phyloP scores from a whole-genome alignment of 495 filamentous ascomycete species.

The Penicillium bovifimosum region DNA sequence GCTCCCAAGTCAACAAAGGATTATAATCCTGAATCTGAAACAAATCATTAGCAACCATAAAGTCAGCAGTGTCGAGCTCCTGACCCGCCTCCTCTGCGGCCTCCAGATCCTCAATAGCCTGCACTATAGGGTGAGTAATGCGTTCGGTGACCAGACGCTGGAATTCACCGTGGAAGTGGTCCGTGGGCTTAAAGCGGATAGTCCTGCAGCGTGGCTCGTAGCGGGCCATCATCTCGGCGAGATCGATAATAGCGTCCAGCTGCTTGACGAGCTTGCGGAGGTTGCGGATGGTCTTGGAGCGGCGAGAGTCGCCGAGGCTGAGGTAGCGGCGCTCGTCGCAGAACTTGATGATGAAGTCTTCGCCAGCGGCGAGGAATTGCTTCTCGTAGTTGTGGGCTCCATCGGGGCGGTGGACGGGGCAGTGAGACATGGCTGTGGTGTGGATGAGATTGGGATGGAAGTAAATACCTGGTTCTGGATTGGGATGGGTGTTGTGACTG shows the following conservation, averaged over 20 bases:
- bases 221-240: background rate
- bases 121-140: background rate
- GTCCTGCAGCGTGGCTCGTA: background rate
- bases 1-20: background rate
- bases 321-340: background rate
- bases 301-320: background rate
- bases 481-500: background rate
- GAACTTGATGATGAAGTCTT: background rate
- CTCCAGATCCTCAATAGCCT: background rate
- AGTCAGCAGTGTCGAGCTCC: background rate
- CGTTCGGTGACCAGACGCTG: background rate
- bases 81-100: background rate
- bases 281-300: background rate
- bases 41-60: background rate
- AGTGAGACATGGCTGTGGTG: background rate
- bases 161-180: background rate
- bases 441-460: background rate
- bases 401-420: background rate
- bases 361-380: background rate
- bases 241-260: background rate
- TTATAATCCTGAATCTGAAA: background rate
- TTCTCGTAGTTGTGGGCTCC: background rate
- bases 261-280: background rate
- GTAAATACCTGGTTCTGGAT: background rate
- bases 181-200: background rate